Conservation (phyloP, 2,329 filamentous ascomycete species). For the Ilyonectria robusta region DNA sequence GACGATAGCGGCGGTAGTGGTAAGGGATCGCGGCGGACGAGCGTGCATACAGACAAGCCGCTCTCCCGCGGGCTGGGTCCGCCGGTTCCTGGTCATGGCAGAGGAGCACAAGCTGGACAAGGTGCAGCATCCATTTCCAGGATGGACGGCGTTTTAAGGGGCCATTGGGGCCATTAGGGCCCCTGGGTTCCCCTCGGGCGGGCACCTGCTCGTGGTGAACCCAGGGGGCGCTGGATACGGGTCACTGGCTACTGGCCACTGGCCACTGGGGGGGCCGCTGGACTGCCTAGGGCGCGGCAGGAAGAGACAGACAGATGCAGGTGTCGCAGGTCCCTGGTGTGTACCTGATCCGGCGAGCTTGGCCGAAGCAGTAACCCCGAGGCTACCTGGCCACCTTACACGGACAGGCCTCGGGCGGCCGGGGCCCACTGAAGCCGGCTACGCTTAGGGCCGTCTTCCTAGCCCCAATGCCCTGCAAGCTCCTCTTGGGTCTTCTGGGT, state of each 20-base stretch:
- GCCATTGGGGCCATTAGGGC: neutral
- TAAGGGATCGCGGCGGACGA: slow-evolving; percentile 5
- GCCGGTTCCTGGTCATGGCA: slow-evolving; percentile 13
- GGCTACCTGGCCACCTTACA: neutral
- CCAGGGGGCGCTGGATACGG: neutral
- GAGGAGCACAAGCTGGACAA: neutral
- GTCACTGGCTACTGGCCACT: neutral
- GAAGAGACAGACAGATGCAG: neutral
- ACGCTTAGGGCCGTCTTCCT: slow-evolving; percentile 20
- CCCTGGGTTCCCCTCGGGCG: neutral
- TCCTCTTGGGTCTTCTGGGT: neutral
- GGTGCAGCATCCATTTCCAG: slow-evolving; percentile 19
- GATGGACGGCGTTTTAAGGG: slow-evolving; percentile 26
- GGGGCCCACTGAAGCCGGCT: slow-evolving; percentile 20
- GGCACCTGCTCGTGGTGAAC: neutral
- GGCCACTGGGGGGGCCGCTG: neutral
- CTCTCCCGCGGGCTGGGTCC: slow-evolving; percentile 27
- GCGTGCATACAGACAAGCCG: slow-evolving; percentile 18
- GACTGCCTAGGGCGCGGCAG: neutral
- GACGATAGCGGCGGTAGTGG: slow-evolving; percentile 19
- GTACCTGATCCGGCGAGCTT: neutral
- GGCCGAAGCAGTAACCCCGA: neutral
- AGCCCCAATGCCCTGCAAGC: slow-evolving; percentile 8
- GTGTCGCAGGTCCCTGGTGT: neutral
- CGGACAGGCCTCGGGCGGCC: neutral